Percentiles rank a stretch among this genome's conserved stretches.
These are phyloP conservation scores for Penicillium maclennaniae DNA, from an alignment of 495 filamentous ascomycete genomes.

Conservation along the genomic window DNA sequence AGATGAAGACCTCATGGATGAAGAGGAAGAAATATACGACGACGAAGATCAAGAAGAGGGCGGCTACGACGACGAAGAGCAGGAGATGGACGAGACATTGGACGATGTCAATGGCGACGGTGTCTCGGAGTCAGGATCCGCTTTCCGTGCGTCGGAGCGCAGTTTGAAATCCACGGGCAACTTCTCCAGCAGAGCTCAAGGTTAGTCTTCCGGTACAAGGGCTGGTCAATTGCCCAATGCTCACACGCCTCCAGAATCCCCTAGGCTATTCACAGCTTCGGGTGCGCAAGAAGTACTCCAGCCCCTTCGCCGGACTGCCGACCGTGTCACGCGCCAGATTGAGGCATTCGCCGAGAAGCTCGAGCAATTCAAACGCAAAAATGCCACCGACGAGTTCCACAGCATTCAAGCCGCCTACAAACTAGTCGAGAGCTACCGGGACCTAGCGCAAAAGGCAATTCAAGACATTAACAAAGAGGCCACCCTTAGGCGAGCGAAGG, in stretches of 20 bases:
- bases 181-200: constrained; percentile 9
- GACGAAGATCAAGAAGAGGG: constrained; percentile 20
- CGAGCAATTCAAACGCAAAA: constrained; percentile 53
- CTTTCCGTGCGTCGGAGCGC: constrained; percentile 16
- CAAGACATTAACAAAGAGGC: constrained; percentile 37
- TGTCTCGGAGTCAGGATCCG: constrained; percentile 17
- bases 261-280: constrained; percentile 46
- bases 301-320: constrained; percentile 54
- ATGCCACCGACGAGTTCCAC: constrained; percentile 32
- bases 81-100: constrained; percentile 23
- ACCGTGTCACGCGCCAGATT: constrained; percentile 59
- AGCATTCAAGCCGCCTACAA: constrained; percentile 42
- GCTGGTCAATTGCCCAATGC: not conserved
- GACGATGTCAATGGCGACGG: constrained; percentile 22
- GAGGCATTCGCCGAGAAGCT: constrained; percentile 63
- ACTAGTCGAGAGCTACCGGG: constrained; percentile 42
- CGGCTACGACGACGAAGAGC: constrained; percentile 19
- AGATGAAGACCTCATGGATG: constrained; percentile 27
- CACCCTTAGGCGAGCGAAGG: constrained; percentile 35
- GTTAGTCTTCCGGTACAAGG: constrained; percentile 3
- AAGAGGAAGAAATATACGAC: constrained; percentile 19
- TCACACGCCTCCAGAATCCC: constrained; percentile 17
- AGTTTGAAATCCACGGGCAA: constrained; percentile 16
- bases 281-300: constrained; percentile 50
- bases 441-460: constrained; percentile 38